Evolutionary conservation across 1,139 yeast genomes (phyloP), one percentile per base, ranked within the genome.

Genomic region (Meyerozyma sp.): DNA sequence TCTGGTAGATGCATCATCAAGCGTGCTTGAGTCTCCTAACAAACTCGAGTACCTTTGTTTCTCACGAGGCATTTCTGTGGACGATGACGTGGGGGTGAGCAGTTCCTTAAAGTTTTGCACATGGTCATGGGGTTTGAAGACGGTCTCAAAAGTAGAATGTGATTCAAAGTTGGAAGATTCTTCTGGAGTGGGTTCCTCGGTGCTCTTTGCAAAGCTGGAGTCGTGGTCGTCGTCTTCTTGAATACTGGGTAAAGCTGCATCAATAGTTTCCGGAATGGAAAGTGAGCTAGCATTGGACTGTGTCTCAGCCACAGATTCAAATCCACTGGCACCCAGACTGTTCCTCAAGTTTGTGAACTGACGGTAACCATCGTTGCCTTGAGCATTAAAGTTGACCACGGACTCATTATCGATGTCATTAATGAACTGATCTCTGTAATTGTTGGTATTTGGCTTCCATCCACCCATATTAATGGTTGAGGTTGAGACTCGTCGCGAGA

Each of bases 391-490:
- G 46, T 68, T 68, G 44, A 68, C 56, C 16, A 58, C 57, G 0
- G 75, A 70, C 44, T 70, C 77, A 46, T 63, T 65, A 48, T 73
- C 76, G 49, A 70, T 72, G 41, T 70, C 77, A 50, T 62, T 66
- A 34, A 77, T 75, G 46, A 77, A 77, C 45, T 72, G 74, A 48
- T 75, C 81, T 42, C 82, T 65, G 56, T 59, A 76, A 42, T 63
- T 66, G 38, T 65, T 68, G 9, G 81, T 75, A 48, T 75, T 70
- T 4, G 82, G 82, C 46, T 70, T 67, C 82, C 82, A 77, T 16
- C 63, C 63, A 2, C 81, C 82, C 66, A 77, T 65, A 46, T 66
- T 73, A 53, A 75, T 57, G 28, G 78, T 63, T 32, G 56, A 61
- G 3, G 65, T 62, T 46, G 73, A 68, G 61, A 54, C 63, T 46